Evolutionary conservation across 2,329 filamentous ascomycete species (phyloP).

Genomic region (Apiospora arundinis): DNA sequence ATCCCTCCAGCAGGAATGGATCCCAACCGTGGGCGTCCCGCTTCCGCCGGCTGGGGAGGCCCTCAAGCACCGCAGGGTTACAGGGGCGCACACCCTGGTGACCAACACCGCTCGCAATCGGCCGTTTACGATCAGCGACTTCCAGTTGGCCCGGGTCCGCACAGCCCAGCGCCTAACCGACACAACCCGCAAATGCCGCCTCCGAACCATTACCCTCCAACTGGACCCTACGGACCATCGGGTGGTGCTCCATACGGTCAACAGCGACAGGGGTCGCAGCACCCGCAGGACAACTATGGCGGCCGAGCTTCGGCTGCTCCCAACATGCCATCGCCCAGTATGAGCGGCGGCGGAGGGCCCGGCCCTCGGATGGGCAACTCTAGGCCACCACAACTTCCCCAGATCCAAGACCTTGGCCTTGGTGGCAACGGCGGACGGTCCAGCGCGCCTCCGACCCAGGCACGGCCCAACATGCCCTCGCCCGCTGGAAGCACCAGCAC

Average conservation of each 20-base stretch:
- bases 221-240: slow-evolving; percentile 33
- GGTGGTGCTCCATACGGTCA: slow-evolving; percentile 44
- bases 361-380: not conserved
- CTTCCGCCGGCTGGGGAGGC: slow-evolving; percentile 53
- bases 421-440: slow-evolving; percentile 38
- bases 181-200: slow-evolving; percentile 37
- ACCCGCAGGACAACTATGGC: slow-evolving; percentile 36
- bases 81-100: not conserved
- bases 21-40: slow-evolving; percentile 48
- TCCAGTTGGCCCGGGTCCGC: slow-evolving; percentile 40
- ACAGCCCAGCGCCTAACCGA: slow-evolving; percentile 43
- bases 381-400: not conserved
- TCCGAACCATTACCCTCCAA: slow-evolving; percentile 35
- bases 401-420: not conserved
- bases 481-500: slow-evolving; percentile 38
- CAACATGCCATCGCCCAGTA: slow-evolving; percentile 21
- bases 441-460: slow-evolving; percentile 44
- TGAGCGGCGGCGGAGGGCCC: slow-evolving; percentile 34
- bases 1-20: slow-evolving; percentile 49
- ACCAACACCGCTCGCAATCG: not conserved
- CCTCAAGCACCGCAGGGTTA: slow-evolving; percentile 47
- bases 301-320: slow-evolving; percentile 36
- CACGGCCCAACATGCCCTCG: slow-evolving; percentile 33
- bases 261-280: slow-evolving; percentile 42
- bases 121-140: slow-evolving; percentile 20